Evolutionary conservation across 345 rosid genomes (phyloP).

Genomic region (Erysimum cheiranthoides): DNA sequence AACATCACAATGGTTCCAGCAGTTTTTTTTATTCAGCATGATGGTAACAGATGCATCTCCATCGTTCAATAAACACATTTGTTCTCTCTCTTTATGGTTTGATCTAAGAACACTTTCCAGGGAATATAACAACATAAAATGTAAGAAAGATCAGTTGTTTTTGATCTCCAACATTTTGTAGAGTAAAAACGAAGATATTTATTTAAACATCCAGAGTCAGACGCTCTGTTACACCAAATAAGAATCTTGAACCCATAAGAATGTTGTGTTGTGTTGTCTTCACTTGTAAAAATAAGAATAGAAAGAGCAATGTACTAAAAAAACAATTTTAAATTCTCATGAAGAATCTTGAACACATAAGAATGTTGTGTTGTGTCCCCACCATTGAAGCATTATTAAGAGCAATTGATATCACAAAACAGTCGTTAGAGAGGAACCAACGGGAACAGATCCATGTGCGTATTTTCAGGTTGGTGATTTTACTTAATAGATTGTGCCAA

Average conservation of each 20-base stretch:
- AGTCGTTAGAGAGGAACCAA: conserved; percentile 24
- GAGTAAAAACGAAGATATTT: not conserved
- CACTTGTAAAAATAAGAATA: no score
- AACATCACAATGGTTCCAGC: not conserved
- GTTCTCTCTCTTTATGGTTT: not conserved
- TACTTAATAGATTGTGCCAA: conserved; percentile 25
- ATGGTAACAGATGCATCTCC: conserved; percentile 1
- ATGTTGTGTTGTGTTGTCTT: no score
- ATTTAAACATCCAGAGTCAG: no score
- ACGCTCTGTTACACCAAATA: no score
- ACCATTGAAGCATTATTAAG: conserved; percentile 3
- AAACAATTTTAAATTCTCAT: no score
- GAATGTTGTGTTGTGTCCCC: not conserved
- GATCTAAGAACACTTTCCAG: conserved; percentile 5
- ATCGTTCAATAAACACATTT: conserved; percentile 27
- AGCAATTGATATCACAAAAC: not conserved
- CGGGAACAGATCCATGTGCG: conserved; percentile 28
- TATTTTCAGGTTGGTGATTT: conserved; percentile 17
- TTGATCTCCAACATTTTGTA: conserved; percentile 19
- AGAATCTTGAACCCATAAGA: no score
- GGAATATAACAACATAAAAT: conserved; percentile 27
- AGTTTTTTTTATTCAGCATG: conserved; percentile 3
- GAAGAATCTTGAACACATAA: not conserved
- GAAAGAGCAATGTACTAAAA: no score
- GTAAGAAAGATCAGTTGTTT: conserved; percentile 26